A percentile compares a stretch with the other conserved stretches of the same genome.
phyloP scores from a whole-genome alignment of 2,329 filamentous ascomycete species.

The Fusarium mundagurra region DNA sequence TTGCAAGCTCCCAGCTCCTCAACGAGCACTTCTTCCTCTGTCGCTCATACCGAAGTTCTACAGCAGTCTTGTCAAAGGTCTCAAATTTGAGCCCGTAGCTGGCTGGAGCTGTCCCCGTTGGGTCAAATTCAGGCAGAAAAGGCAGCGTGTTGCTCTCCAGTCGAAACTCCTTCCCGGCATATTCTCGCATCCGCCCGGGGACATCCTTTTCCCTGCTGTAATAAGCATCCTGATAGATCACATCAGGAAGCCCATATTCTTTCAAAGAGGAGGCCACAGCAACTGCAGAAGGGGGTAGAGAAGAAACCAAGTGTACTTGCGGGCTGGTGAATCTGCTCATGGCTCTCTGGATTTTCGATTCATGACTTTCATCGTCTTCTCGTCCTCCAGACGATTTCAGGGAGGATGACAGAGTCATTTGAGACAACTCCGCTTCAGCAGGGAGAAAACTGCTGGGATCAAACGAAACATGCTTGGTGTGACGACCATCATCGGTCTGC shows the following conservation, averaged over 20 bases:
- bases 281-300: conserved; percentile 42
- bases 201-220: conserved; percentile 89
- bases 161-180: conserved; percentile 87
- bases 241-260: conserved; percentile 61
- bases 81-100: conserved; percentile 63
- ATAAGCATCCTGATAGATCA: conserved; percentile 85
- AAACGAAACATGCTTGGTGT: conserved; percentile 39
- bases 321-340: conserved; percentile 15
- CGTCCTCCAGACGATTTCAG: conserved; percentile 14
- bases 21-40: conserved; percentile 63
- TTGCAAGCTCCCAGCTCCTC: conserved; percentile 78
- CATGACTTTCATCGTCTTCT: conserved; percentile 4
- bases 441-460: conserved; percentile 20
- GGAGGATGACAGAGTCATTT: conserved; percentile 22
- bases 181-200: conserved; percentile 79
- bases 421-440: background rate
- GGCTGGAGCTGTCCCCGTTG: conserved; percentile 63
- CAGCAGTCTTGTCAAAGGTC: conserved; percentile 59
- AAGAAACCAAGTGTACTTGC: conserved; percentile 38
- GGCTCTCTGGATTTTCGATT: conserved; percentile 25
- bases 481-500: conserved; percentile 52
- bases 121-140: conserved; percentile 82
- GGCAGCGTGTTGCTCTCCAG: conserved; percentile 79
- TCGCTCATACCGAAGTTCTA: conserved; percentile 60
- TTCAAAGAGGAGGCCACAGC: conserved; percentile 36